A percentile compares a stretch with the other conserved stretches of the same genome.
Conservation (phyloP, 768 basidiomycete species). For the Tricholoma terreum region DNA sequence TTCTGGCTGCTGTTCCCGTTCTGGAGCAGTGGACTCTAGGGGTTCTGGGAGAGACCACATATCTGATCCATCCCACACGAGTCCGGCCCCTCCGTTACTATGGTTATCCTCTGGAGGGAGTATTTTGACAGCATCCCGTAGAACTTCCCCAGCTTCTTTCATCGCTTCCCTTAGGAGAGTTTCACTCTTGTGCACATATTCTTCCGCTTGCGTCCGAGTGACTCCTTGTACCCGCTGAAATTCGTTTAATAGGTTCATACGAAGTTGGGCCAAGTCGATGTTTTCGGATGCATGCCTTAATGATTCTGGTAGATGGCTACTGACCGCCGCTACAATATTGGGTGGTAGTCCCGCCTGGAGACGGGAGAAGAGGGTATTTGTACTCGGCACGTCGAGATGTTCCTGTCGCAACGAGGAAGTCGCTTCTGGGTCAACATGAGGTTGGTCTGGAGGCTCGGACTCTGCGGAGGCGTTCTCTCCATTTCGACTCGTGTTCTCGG, state of each 20-base stretch:
- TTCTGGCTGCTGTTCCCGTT: not conserved
- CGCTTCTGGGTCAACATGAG: constrained; percentile 3
- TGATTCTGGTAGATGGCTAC: constrained; percentile 64
- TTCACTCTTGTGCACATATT: constrained; percentile 78
- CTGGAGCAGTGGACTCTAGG: constrained; percentile 13
- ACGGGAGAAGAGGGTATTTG: constrained; percentile 54
- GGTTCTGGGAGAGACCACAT: constrained; percentile 72
- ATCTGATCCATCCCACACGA: constrained; percentile 84
- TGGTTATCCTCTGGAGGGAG: constrained; percentile 69
- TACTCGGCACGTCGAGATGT: constrained; percentile 19
- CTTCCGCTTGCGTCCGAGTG: constrained; percentile 75
- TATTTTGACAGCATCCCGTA: constrained; percentile 89
- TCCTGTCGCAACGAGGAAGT: constrained; percentile 12
- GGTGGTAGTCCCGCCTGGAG: constrained; percentile 75
- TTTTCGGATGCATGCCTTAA: constrained; percentile 58
- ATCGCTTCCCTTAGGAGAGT: constrained; percentile 62
- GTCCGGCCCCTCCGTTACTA: constrained; percentile 28
- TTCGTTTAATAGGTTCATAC: constrained; percentile 59
- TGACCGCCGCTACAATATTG: constrained; percentile 65
- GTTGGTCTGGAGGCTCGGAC: constrained; percentile 5
- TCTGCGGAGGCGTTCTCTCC: constrained; percentile 1
- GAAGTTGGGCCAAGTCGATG: constrained; percentile 67
- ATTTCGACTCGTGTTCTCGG: constrained; percentile 16
- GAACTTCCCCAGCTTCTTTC: constrained; percentile 76
- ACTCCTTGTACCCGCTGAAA: constrained; percentile 75